Percentiles rank a stretch among this genome's conserved stretches.
These are phyloP conservation scores for Neonothopanus nambi DNA, from an alignment of 1,284 basidiomycete genomes.

Conservation along the genomic window DNA sequence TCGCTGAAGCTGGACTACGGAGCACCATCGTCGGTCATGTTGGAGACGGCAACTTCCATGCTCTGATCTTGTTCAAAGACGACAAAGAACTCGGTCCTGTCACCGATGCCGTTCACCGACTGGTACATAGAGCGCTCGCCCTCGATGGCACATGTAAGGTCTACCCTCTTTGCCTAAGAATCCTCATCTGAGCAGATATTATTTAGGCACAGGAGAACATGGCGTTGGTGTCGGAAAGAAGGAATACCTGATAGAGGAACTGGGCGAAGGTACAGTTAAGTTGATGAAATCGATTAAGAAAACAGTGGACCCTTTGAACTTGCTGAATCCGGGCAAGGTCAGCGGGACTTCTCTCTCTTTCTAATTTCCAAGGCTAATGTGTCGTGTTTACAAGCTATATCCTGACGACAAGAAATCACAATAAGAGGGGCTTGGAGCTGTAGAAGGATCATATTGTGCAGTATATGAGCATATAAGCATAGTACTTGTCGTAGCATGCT, in stretches of 20 bases:
- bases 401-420: constrained; percentile 18
- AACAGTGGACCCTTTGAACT: constrained; percentile 71
- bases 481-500: too few species aligned
- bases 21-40: constrained; percentile 86
- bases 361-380: too few species aligned
- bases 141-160: constrained; percentile 73
- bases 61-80: constrained; percentile 63
- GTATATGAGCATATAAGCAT: too few species aligned
- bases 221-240: constrained; percentile 79
- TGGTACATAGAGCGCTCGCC: constrained; percentile 65
- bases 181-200: background rate
- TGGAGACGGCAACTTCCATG: constrained; percentile 83
- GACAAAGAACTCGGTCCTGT: constrained; percentile 60
- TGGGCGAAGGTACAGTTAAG: constrained; percentile 75
- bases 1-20: constrained; percentile 57
- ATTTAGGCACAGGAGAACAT: constrained; percentile 51
- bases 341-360: constrained; percentile 12
- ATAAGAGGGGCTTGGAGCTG: background rate
- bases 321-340: constrained; percentile 85
- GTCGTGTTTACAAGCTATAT: constrained; percentile 31
- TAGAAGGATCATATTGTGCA: background rate
- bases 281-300: constrained; percentile 81
- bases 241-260: constrained; percentile 69
- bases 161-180: background rate
- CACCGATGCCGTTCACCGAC: constrained; percentile 62